phyloP scores from a whole-genome alignment of 257 asterid species.

The Ilex aquifolium region DNA sequence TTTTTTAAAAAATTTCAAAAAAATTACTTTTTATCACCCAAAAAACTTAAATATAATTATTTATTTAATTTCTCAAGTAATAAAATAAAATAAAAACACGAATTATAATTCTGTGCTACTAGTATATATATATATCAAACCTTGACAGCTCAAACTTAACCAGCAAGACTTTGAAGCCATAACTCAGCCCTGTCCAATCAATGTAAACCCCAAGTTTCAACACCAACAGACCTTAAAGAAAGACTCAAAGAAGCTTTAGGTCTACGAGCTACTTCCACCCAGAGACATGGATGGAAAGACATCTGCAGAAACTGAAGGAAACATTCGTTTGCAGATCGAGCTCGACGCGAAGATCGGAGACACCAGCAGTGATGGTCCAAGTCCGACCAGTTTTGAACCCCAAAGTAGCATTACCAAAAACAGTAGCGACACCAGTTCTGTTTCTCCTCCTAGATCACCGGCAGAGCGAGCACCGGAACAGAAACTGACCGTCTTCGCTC shows the following conservation, averaged over 20 bases:
- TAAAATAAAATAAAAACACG: constrained; percentile 2
- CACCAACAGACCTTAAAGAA: background rate
- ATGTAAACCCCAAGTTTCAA: too few species aligned
- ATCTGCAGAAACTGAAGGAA: constrained; percentile 41
- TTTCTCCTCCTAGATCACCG: constrained; percentile 11
- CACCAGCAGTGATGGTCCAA: constrained; percentile 26
- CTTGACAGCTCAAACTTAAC: constrained; percentile 4
- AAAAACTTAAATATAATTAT: too few species aligned
- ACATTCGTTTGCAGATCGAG: constrained; percentile 57
- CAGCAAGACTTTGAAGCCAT: background rate
- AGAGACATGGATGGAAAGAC: constrained; percentile 41
- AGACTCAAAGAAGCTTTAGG: background rate
- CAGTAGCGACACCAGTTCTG: constrained; percentile 26
- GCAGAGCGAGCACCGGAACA: constrained; percentile 69
- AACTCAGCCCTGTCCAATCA: constrained; percentile 1
- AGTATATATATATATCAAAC: constrained; percentile 25
- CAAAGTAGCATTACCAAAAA: constrained; percentile 30
- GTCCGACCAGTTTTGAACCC: constrained; percentile 41
- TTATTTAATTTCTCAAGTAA: too few species aligned
- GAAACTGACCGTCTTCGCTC: constrained; percentile 80
- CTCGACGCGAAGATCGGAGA: constrained; percentile 19
- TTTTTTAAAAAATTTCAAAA: too few species aligned
- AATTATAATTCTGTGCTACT: too few species aligned
- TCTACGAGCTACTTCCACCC: background rate
- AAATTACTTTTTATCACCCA: too few species aligned